These are phyloP conservation scores for Pythium chondricola DNA, from an alignment of 352 stramenopile species.

Conservation along the genomic window DNA sequence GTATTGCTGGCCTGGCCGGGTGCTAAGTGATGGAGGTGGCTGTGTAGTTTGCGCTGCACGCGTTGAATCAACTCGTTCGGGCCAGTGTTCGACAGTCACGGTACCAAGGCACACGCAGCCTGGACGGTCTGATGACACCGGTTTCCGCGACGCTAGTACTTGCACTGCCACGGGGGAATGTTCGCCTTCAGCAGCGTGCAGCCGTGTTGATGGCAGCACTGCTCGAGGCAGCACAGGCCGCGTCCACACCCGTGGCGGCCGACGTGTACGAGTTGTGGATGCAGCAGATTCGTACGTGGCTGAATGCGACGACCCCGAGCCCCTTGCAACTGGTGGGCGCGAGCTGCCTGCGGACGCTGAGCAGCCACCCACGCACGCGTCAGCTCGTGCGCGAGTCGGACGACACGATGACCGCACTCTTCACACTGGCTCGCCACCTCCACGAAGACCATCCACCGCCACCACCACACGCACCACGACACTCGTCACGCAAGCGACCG, in stretches of 20 bases:
- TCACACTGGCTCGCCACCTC: constrained; percentile 28
- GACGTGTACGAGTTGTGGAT: constrained; percentile 61
- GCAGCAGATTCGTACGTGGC: constrained; percentile 48
- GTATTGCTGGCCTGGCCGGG: background rate
- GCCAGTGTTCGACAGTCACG: constrained; percentile 18
- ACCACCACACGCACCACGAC: no score
- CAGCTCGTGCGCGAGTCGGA: constrained; percentile 45
- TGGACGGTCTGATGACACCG: constrained; percentile 32
- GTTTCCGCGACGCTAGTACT: constrained; percentile 32
- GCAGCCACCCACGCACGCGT: constrained; percentile 35
- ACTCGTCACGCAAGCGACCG: background rate
- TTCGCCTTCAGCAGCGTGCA: constrained; percentile 35
- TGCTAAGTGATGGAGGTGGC: background rate
- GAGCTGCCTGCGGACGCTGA: constrained; percentile 48
- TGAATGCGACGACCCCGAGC: constrained; percentile 1
- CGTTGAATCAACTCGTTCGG: constrained; percentile 22
- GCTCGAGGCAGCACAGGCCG: constrained; percentile 36
- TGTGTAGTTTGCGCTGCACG: constrained; percentile 12
- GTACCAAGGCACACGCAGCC: constrained; percentile 11
- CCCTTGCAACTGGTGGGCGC: constrained; percentile 35
- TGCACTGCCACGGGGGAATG: constrained; percentile 27
- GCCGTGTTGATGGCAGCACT: constrained; percentile 38
- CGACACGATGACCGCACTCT: constrained; percentile 44
- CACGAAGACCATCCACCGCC: no score
- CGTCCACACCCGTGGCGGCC: constrained; percentile 20